These are phyloP conservation scores for Penicillium taxi DNA, from an alignment of 495 filamentous ascomycete species.

Conservation along the genomic window DNA sequence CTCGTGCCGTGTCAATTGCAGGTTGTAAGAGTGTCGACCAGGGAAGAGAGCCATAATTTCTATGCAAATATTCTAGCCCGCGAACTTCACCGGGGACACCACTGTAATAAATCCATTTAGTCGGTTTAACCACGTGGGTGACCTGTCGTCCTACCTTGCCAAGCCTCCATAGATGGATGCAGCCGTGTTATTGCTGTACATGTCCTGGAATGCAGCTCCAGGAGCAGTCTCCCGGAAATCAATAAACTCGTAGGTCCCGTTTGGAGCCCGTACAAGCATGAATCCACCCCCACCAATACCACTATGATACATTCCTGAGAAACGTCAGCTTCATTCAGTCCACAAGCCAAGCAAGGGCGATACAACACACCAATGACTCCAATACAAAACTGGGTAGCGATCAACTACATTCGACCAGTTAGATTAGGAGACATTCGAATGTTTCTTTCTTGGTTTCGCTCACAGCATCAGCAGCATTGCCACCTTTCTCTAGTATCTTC, in stretches of 20 bases:
- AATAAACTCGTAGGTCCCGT: slow-evolving; percentile 63
- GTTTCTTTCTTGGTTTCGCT: no score
- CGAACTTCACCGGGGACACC: slow-evolving; percentile 78
- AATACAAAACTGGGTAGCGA: slow-evolving; percentile 66
- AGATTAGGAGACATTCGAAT: background rate
- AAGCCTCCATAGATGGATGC: slow-evolving; percentile 51
- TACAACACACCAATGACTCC: slow-evolving; percentile 55
- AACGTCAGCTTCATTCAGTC: slow-evolving; percentile 4
- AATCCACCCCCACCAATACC: slow-evolving; percentile 89
- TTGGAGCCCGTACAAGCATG: slow-evolving; percentile 58
- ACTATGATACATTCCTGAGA: slow-evolving; percentile 70
- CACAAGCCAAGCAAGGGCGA: background rate
- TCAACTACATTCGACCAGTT: slow-evolving; percentile 33
- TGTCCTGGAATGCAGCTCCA: slow-evolving; percentile 65
- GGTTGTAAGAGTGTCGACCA: slow-evolving; percentile 67
- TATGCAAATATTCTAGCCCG: slow-evolving; percentile 69
- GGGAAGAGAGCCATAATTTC: slow-evolving; percentile 58
- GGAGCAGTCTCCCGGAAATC: slow-evolving; percentile 86
- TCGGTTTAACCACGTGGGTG: background rate
- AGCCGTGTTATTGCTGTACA: slow-evolving; percentile 58
- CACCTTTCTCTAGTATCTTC: slow-evolving; percentile 58
- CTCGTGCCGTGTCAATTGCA: slow-evolving; percentile 61
- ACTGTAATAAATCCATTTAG: slow-evolving; percentile 22
- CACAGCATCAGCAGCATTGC: slow-evolving; percentile 68
- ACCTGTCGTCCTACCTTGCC: slow-evolving; percentile 41